phyloP scores from a whole-genome alignment of 2,329 filamentous ascomycete genomes.

The Scedosporium boydii region DNA sequence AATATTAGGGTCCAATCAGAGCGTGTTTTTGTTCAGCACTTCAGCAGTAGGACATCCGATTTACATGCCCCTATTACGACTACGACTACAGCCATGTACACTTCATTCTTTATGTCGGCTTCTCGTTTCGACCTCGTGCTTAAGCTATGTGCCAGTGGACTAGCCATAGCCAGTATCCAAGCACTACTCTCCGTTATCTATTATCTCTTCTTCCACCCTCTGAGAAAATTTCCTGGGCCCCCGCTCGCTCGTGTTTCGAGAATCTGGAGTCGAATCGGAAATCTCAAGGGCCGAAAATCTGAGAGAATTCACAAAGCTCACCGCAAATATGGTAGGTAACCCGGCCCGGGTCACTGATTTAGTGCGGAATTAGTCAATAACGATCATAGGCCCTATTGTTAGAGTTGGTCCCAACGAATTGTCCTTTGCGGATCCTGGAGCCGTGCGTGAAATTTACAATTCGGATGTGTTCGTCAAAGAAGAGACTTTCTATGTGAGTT shows the following conservation, averaged over 20 bases:
- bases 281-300: slow-evolving; percentile 7
- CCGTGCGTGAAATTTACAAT: slow-evolving; percentile 4
- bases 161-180: background rate
- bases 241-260: background rate
- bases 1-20: too few species aligned
- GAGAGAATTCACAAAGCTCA: slow-evolving; percentile 7
- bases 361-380: too few species aligned
- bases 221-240: slow-evolving; percentile 7
- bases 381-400: background rate
- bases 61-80: too few species aligned
- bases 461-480: slow-evolving; percentile 4
- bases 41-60: too few species aligned
- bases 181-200: background rate
- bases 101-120: background rate
- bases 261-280: slow-evolving; percentile 5
- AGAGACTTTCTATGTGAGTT: slow-evolving; percentile 5
- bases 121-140: background rate
- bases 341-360: too few species aligned
- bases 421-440: background rate
- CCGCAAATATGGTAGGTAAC: background rate
- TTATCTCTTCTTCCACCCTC: slow-evolving; percentile 9
- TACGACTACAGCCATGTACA: too few species aligned
- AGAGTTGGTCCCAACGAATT: slow-evolving; percentile 1
- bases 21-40: too few species aligned
- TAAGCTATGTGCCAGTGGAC: too few species aligned